Evolutionary conservation across 306 rosid genomes (phyloP).

Genomic region (Rosa rugosa): DNA sequence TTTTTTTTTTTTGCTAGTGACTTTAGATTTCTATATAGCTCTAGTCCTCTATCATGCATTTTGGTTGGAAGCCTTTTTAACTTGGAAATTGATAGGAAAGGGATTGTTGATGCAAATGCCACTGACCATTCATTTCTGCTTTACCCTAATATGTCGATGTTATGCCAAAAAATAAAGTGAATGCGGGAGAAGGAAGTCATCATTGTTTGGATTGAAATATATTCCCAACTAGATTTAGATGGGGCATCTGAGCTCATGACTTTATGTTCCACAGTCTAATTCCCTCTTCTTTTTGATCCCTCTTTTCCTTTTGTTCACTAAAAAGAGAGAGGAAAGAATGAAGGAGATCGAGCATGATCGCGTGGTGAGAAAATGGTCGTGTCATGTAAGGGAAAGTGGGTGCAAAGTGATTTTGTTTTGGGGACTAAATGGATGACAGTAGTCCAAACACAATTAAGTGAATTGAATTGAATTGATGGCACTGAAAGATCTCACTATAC

Average conservation of each 20-base stretch:
- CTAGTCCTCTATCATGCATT: slow-evolving; percentile 27
- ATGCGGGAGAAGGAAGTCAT: slow-evolving; percentile 36
- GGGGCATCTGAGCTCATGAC: slow-evolving; percentile 51
- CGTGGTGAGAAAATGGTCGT: slow-evolving; percentile 57
- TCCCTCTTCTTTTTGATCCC: slow-evolving; percentile 23
- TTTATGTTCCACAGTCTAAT: slow-evolving; percentile 40
- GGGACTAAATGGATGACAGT: slow-evolving; percentile 71
- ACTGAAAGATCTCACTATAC: slow-evolving; percentile 47
- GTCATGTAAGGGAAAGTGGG: slow-evolving; percentile 74
- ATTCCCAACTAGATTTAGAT: slow-evolving; percentile 53
- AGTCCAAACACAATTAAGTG: slow-evolving; percentile 59
- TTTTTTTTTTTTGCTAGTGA: slow-evolving; percentile 18
- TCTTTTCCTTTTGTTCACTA: slow-evolving; percentile 37
- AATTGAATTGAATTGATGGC: slow-evolving; percentile 49
- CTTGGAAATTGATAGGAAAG: slow-evolving; percentile 70
- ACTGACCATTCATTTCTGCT: slow-evolving; percentile 26
- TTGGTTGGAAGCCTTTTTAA: slow-evolving; percentile 74
- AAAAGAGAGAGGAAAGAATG: slow-evolving; percentile 38
- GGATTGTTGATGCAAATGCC: slow-evolving; percentile 46
- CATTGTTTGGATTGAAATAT: slow-evolving; percentile 63
- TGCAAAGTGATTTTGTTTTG: slow-evolving; percentile 45
- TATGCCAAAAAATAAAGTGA: slow-evolving; percentile 45
- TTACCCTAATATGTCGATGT: neutral
- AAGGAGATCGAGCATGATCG: slow-evolving; percentile 50
- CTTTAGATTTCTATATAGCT: slow-evolving; percentile 38